Base-by-base conservation (phyloP, 2,329 filamentous ascomycete genomes). In the Zelopaecilomyces penicillatus region DNA sequence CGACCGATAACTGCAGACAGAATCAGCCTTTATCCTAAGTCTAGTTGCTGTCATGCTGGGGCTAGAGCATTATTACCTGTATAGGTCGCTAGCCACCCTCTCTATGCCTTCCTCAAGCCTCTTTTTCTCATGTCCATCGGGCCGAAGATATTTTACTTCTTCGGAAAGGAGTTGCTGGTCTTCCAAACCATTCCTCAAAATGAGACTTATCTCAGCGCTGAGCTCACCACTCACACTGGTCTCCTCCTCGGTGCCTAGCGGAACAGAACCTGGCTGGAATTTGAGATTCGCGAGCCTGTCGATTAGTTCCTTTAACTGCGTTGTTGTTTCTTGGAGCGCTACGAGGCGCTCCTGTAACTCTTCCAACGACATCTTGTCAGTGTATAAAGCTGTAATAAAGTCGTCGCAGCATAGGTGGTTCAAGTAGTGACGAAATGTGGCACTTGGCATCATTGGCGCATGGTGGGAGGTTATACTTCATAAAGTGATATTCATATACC, bases 131-230 rank as follows among this genome's bases (percentile, higher is more conserved):
- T 75, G 74, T 3, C 70, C 70, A 3, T 71, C 62, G 2, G 54
- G 59, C 32, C 76, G 71, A 28, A 89, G 65, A 55, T 87, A 87
- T 49, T 85, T 77, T 29, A 87, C 74, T 57, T 95, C 89, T 59
- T 93, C 87, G 39, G 72, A 73, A 31, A 96, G 60, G 12, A 93
- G 65, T 62, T 95, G 90, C 52, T 93, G 76, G 47, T 95, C 87
- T 50, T 94, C 87, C 55, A 94, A 83, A 41, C 85, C 78, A 46
- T 86, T 82, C 54, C 87, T 83, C 49, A 96, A 66, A 12, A 77
- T 76, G 57, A 87, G 81, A 53, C 84, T 82, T 51, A 96, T 95
- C 62, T 96, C 89, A 26, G 78, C 73, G 52, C 80, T 79, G 31
- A 96, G 76, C 65, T 95, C 89, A 19, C 82, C 63, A 45, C 83